These are phyloP conservation scores for Stenocarpella maydis DNA, from an alignment of 2,329 filamentous ascomycete genomes.

Conservation along the genomic window DNA sequence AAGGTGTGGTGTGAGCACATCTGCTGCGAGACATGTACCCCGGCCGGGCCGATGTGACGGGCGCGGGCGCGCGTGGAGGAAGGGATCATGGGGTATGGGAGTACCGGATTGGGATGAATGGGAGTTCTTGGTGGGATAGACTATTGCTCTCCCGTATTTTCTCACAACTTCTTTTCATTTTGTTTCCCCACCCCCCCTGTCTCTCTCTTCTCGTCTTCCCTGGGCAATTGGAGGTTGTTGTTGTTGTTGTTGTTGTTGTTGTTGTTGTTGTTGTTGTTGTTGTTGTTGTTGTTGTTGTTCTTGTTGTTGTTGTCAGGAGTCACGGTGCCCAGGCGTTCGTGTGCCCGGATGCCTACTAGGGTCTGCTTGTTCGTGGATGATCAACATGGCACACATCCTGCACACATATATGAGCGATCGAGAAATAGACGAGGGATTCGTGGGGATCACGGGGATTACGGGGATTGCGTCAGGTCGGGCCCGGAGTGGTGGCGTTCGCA, in stretches of 20 bases:
- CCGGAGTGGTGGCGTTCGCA: constrained; percentile 7
- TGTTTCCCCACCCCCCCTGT: not conserved
- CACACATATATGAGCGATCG: not conserved
- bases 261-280: no score
- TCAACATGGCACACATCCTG: constrained; percentile 17
- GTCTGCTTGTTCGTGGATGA: constrained; percentile 8
- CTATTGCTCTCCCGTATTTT: not conserved
- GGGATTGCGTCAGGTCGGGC: no score
- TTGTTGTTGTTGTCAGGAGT: not conserved
- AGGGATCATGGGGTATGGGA: not conserved
- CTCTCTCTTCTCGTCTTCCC: not conserved
- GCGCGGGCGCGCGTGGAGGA: not conserved
- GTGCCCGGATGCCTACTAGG: constrained; percentile 13
- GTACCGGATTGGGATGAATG: no score
- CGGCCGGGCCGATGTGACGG: constrained; percentile 42
- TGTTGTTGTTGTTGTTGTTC: no score
- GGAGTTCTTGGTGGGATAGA: not conserved
- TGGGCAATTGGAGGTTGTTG: not conserved
- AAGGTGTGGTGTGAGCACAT: constrained; percentile 62
- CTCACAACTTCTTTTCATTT: not conserved
- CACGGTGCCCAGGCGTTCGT: constrained; percentile 10
- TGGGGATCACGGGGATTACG: not conserved
- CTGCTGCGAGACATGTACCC: constrained; percentile 59
- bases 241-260: no score
- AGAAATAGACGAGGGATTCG: not conserved